Evolutionary conservation across 495 filamentous ascomycete species (phyloP).

Genomic region (Penicillium pancosmium): DNA sequence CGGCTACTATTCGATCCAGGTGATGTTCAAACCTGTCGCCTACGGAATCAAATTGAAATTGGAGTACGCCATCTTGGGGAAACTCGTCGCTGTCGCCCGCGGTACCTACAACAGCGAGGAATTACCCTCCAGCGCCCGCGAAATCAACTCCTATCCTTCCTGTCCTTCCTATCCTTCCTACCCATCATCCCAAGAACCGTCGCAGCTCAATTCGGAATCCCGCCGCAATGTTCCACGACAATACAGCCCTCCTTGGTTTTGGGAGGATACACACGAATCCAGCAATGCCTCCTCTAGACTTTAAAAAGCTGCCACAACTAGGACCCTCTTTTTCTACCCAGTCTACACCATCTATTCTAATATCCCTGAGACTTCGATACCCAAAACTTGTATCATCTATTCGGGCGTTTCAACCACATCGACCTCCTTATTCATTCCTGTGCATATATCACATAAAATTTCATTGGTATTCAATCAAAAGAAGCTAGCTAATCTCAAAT

Average conservation of each 20-base stretch:
- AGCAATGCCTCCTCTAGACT: conserved; percentile 9
- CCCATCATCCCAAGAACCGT: neutral
- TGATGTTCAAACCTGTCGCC: conserved; percentile 51
- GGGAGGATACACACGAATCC: conserved; percentile 13
- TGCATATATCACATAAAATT: conserved; percentile 1
- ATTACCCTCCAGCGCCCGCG: conserved; percentile 19
- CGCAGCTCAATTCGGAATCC: neutral
- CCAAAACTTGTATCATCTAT: neutral
- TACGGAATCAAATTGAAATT: conserved; percentile 59
- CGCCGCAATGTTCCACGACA: conserved; percentile 2
- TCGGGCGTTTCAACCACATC: neutral
- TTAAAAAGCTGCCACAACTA: neutral
- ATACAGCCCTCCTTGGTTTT: conserved; percentile 24
- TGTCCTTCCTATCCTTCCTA: neutral
- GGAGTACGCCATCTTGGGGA: conserved; percentile 56
- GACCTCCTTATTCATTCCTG: neutral
- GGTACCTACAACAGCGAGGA: conserved; percentile 10
- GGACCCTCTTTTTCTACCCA: neutral
- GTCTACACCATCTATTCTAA: neutral
- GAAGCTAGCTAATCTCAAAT: neutral
- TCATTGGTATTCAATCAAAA: neutral
- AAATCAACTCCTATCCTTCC: conserved; percentile 19
- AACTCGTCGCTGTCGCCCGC: conserved; percentile 43
- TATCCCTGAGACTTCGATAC: neutral
- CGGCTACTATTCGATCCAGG: conserved; percentile 50